Base-by-base conservation (phyloP, 2,329 filamentous ascomycete species). In the Lecanicillium sp. region DNA sequence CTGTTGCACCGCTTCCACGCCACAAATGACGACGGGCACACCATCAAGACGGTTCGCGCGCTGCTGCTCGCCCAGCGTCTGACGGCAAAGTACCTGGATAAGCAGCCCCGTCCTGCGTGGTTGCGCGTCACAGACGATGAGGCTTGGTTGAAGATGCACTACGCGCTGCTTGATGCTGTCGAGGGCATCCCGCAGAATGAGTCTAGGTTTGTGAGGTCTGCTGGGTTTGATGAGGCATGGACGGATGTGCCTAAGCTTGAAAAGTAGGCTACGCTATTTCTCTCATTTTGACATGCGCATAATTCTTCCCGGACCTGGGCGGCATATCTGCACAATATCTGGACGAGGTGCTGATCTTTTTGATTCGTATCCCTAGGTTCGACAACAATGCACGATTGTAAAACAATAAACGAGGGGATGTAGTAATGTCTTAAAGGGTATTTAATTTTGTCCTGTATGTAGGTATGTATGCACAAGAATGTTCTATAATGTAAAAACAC, bases 1-100 rank as follows among this genome's bases (percentile, higher is more conserved):
- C 57, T 77, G 3, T 56, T 75, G 6, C 54, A 64, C 2, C 60
- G 68, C 9, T 55, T 79, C 14, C 65, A 69, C 42, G 43, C 45
- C 9, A 52, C 73, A 25, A 52, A 70, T 0, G 89, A 95, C 48
- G 88, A 95, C 57, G 88, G 89, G 0, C 90, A 96, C 60, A 70
- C 78, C 9, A 69, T 80, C 38, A 95, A 95, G 59, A 62, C 94
- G 5, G 68, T 81, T 7, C 68, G 88, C 22, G 80, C 85, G 2
- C 57, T 92, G 14, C 72, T 73, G 4, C 60, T 87, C 49, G 85
- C 77, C 1, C 68, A 81, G 54, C 54, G 66, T 22, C 51, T 71
- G 2, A 72, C 69, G 37, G 50, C 54, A 46, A 55, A 57, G 29
- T 82, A 64, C 47, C 51, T 55, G 6, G 51, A 64, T 29, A 59